phyloP scores from a whole-genome alignment of 1,139 yeast species.

The Yarrowia galli region DNA sequence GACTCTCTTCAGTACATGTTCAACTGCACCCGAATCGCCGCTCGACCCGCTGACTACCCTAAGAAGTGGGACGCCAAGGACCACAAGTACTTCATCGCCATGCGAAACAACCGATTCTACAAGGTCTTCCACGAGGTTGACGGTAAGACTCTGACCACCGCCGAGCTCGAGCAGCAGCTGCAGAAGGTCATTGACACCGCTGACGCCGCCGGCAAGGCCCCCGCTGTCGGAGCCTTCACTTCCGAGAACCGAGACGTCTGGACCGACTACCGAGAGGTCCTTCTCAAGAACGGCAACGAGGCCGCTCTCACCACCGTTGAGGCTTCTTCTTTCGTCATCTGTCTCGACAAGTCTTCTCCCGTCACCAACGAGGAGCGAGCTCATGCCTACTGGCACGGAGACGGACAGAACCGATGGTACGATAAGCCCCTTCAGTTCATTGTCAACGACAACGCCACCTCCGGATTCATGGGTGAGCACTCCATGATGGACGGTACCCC shows the following conservation, averaged over 20 bases:
- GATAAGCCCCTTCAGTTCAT: conserved; percentile 93
- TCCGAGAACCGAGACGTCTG: conserved; percentile 87
- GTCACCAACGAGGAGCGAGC: conserved; percentile 85
- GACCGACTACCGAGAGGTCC: conserved; percentile 65
- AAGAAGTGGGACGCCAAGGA: conserved; percentile 54
- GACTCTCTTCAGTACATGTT: conserved; percentile 92
- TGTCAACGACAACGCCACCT: conserved; percentile 80
- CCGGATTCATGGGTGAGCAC: conserved; percentile 96
- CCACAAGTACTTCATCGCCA: conserved; percentile 75
- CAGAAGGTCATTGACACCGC: conserved; percentile 60
- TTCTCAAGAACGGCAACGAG: conserved; percentile 60
- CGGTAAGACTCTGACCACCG: conserved; percentile 64
- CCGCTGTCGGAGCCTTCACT: conserved; percentile 80
- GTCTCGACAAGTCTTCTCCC: conserved; percentile 79
- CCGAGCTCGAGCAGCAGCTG: conserved; percentile 72
- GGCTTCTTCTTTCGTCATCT: conserved; percentile 79
- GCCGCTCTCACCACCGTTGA: conserved; percentile 72
- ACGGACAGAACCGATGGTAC: conserved; percentile 87
- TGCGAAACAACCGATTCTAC: conserved; percentile 81
- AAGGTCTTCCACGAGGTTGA: conserved; percentile 66
- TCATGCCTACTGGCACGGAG: conserved; percentile 91
- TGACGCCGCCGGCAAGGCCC: conserved; percentile 55
- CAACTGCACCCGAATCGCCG: conserved; percentile 85
- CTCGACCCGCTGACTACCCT: conserved; percentile 61
- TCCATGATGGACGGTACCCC: conserved; percentile 99